These are phyloP conservation scores for Botryotinia convoluta DNA, from an alignment of 2,329 filamentous ascomycete species.

Conservation along the genomic window DNA sequence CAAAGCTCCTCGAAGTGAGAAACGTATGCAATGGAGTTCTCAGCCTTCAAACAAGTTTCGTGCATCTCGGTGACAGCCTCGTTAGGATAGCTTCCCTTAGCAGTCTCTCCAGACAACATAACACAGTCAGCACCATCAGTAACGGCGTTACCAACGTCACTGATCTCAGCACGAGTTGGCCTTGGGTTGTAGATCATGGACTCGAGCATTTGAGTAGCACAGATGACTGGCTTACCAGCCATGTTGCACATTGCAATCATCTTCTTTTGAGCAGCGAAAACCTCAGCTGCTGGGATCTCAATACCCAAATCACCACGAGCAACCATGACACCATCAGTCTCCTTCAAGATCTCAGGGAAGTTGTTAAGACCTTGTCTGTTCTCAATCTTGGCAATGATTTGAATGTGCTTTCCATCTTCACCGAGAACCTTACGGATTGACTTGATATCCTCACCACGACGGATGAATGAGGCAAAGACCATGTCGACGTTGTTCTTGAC, in stretches of 20 bases:
- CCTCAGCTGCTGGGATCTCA: conserved; percentile 96
- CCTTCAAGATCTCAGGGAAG: conserved; percentile 92
- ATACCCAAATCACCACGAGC: conserved; percentile 98
- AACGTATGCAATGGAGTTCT: conserved; percentile 96
- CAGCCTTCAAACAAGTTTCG: conserved; percentile 92
- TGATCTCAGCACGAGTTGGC: conserved; percentile 96
- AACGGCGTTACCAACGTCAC: conserved; percentile 96
- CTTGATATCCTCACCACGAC: conserved; percentile 86
- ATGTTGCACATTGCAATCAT: conserved; percentile 99
- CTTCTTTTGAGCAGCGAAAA: conserved; percentile 99
- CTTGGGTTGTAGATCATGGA: conserved; percentile 99
- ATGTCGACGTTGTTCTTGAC: conserved; percentile 99
- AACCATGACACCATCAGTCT: conserved; percentile 99
- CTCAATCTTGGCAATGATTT: conserved; percentile 99
- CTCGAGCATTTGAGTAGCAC: conserved; percentile 99
- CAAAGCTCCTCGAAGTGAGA: conserved; percentile 95
- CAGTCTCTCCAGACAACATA: conserved; percentile 98
- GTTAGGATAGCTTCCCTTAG: conserved; percentile 91
- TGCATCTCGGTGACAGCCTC: conserved; percentile 98
- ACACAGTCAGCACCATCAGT: conserved; percentile 98
- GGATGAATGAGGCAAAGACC: conserved; percentile 98
- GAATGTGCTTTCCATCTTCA: conserved; percentile 88
- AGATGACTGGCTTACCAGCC: conserved; percentile 97
- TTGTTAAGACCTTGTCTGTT: conserved; percentile 99
- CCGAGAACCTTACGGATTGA: conserved; percentile 91